Evolutionary conservation across 176 grass and related monocot genomes (phyloP), one percentile per base, ranked within the genome.

Genomic region (Ensete ventricosum): DNA sequence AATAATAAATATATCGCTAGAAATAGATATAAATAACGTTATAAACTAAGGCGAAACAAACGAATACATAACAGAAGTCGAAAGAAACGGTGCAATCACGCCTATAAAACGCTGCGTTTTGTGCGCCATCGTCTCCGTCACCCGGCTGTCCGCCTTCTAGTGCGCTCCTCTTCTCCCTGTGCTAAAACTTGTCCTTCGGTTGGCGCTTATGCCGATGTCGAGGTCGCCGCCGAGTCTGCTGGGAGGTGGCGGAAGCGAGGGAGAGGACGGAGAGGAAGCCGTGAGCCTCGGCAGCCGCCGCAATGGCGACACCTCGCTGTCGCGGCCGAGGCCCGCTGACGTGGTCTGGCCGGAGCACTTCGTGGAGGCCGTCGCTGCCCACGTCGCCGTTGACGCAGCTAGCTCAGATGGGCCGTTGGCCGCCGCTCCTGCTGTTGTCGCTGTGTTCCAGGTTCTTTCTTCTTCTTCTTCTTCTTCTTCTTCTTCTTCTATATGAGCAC

Each of bases 391-490:
- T 19, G 48, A 52, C 16, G 48, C 68, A 0, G 68, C 48, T 14
- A 34, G 68, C 13, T 71, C 68, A 34, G 34, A 0, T 4, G 68
- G 68, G 16, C 27, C 43, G 43, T 48, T 71, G 10, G 68, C 68
- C 14, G 68, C 68, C 14, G 68, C 68, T 20, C 68, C 68, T 14
- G 48, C 68, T 16, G 48, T 71, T 16, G 68, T 48, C 68, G 68
- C 17, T 7, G 43, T 71, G 11, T 71, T 71, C 68, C 68, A 71
- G 68, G 68, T 71, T 52, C 43, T 52, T 22, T 27, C 5, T 70
- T 11, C 17, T 43, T 51, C 67, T 25, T 64, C 64, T 12, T 21
- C 23, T 67, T 23, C n/a, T 20, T 8, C 62, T 20, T 64, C 13
- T 16, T 60, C 57, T 6, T 60, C n/a, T 60, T 14, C 57, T 17